phyloP scores from a whole-genome alignment of 441 rosid species.

The Hypseocharis bilobata region DNA sequence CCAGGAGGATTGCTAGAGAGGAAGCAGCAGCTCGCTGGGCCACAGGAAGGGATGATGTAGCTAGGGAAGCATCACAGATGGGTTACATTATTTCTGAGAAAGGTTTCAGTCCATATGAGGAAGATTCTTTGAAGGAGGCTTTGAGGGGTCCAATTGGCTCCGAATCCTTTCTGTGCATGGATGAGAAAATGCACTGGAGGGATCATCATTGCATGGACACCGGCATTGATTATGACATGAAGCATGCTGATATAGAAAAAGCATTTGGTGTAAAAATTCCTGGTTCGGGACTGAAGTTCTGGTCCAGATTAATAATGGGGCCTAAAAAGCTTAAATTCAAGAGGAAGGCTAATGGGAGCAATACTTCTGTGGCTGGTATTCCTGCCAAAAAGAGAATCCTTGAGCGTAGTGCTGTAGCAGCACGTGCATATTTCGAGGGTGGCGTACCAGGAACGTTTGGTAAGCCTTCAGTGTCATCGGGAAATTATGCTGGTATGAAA shows the following conservation, averaged over 20 bases:
- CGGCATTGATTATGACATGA: constrained; percentile 67
- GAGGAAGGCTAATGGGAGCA: constrained; percentile 49
- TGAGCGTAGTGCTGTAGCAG: constrained; percentile 70
- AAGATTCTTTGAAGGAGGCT: constrained; percentile 33
- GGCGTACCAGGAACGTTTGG: constrained; percentile 33
- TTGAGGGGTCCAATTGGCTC: constrained; percentile 32
- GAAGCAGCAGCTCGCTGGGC: constrained; percentile 53
- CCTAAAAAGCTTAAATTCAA: constrained; percentile 48
- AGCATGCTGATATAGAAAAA: constrained; percentile 90
- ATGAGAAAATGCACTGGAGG: constrained; percentile 70
- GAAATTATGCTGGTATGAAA: constrained; percentile 33
- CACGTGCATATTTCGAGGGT: constrained; percentile 54
- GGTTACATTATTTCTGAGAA: constrained; percentile 59
- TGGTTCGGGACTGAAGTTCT: constrained; percentile 64
- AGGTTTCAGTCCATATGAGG: constrained; percentile 33
- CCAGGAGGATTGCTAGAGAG: constrained; percentile 76
- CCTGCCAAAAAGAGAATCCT: constrained; percentile 69
- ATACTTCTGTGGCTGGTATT: constrained; percentile 34
- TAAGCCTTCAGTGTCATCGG: constrained; percentile 35
- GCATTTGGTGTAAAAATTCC: constrained; percentile 85
- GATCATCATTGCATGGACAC: constrained; percentile 81
- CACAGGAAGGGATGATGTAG: constrained; percentile 59
- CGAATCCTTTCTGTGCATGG: constrained; percentile 50
- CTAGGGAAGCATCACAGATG: constrained; percentile 67
- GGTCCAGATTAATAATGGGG: constrained; percentile 56